A percentile compares a stretch with the other conserved stretches of the same genome.
phyloP scores from a whole-genome alignment of 106 monocot species.

The Apostasia shenzhenica region DNA sequence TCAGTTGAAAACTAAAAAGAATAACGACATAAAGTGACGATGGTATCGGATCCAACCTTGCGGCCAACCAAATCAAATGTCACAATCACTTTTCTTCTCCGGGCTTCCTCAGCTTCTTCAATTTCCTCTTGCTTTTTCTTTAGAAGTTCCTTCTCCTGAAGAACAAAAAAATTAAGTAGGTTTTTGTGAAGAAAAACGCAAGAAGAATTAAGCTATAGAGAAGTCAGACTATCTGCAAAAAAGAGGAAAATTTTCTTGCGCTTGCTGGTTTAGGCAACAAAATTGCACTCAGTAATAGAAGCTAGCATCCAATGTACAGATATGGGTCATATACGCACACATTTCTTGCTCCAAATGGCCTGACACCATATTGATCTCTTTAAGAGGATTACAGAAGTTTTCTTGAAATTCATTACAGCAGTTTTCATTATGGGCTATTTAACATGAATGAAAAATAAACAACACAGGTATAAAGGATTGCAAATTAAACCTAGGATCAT shows the following conservation, averaged over 20 bases:
- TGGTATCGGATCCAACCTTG: conserved; percentile 40
- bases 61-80: conserved; percentile 97
- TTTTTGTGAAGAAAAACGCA: too few species aligned
- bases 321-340: too few species aligned
- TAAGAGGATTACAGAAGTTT: too few species aligned
- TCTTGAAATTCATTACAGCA: too few species aligned
- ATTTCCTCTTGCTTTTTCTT: conserved; percentile 64
- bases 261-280: neutral
- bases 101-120: conserved; percentile 64
- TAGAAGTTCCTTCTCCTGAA: conserved; percentile 71
- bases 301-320: too few species aligned
- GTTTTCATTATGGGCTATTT: too few species aligned
- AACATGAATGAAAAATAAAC: too few species aligned
- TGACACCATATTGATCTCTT: too few species aligned
- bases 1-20: neutral
- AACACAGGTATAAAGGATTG: too few species aligned
- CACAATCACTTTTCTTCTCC: conserved; percentile 60
- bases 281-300: neutral
- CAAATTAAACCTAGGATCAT: too few species aligned
- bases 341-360: too few species aligned
- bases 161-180: conserved; percentile 2
- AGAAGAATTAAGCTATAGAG: too few species aligned
- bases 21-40: neutral
- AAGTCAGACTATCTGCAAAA: neutral
- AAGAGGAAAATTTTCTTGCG: neutral